Conservation (phyloP, 2,329 filamentous ascomycete genomes). For the Thelonectria blattea region DNA sequence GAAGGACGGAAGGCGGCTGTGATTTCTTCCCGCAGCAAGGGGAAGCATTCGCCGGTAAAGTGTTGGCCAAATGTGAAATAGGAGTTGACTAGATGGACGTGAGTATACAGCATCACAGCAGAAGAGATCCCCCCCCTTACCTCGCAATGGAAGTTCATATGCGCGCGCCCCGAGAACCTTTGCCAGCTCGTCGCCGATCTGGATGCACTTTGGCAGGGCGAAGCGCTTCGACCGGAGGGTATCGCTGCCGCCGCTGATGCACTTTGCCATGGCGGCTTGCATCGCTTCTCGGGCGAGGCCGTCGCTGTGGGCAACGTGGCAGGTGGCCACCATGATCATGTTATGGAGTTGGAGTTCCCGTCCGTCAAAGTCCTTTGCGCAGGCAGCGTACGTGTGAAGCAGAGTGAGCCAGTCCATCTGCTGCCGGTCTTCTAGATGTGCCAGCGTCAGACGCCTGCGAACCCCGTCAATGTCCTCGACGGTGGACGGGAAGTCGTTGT, state of each 20-base stretch:
- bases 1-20: constrained; percentile 32
- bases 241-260: constrained; percentile 35
- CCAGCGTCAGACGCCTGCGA: constrained; percentile 29
- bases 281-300: constrained; percentile 30
- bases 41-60: constrained; percentile 36
- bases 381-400: constrained; percentile 33
- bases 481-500: constrained; percentile 34
- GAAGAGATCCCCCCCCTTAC: constrained; percentile 24
- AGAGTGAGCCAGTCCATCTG: constrained; percentile 36
- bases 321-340: constrained; percentile 37
- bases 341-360: constrained; percentile 35
- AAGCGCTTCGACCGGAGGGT: constrained; percentile 36
- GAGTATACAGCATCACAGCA: constrained; percentile 22
- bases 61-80: constrained; percentile 38
- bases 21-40: constrained; percentile 33
- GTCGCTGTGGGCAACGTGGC: constrained; percentile 34
- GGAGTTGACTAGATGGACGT: constrained; percentile 30
- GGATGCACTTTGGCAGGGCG: constrained; percentile 36
- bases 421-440: constrained; percentile 27
- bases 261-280: constrained; percentile 34
- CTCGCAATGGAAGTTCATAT: constrained; percentile 37
- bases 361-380: constrained; percentile 33
- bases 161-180: constrained; percentile 33
- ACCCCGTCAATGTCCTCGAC: constrained; percentile 30
- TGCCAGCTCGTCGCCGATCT: constrained; percentile 36